Conservation (phyloP, 108 stramenopile genomes). For the Cyclotella atomus region DNA sequence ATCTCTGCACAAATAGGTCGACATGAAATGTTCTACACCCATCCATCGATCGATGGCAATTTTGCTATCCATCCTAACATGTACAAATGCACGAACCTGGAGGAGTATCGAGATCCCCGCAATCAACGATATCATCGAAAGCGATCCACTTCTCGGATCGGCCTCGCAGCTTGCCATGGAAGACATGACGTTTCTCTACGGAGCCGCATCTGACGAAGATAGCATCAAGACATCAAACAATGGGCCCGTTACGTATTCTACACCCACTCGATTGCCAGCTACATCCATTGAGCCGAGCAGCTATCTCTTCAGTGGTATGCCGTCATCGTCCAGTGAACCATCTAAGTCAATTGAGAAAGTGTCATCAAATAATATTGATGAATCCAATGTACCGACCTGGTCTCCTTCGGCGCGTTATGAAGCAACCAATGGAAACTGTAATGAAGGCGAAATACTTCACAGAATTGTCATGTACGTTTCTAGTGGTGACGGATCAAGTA, state of each 20-base stretch:
- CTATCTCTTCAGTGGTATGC: background rate
- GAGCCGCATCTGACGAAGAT: background rate
- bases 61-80: background rate
- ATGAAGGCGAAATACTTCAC: constrained; percentile 17
- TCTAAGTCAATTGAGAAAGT: background rate
- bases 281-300: constrained; percentile 1
- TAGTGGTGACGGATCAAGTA: constrained; percentile 24
- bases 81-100: constrained; percentile 27
- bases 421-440: constrained; percentile 28
- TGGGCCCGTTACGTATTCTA: background rate
- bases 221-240: constrained; percentile 9
- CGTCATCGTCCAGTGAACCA: background rate
- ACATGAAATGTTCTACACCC: background rate
- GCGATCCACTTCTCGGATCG: constrained; percentile 31
- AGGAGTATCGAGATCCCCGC: constrained; percentile 25
- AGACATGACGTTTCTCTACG: constrained; percentile 26
- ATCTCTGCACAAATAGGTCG: too few species aligned
- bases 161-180: constrained; percentile 34
- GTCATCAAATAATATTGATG: background rate
- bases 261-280: background rate
- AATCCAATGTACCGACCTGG: constrained; percentile 19
- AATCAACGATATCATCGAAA: constrained; percentile 14
- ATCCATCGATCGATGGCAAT: background rate
- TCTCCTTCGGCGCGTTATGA: constrained; percentile 31
- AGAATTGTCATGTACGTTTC: constrained; percentile 30